These are phyloP conservation scores for Rosellinia necatrix DNA, from an alignment of 2,329 filamentous ascomycete genomes.

Conservation along the genomic window DNA sequence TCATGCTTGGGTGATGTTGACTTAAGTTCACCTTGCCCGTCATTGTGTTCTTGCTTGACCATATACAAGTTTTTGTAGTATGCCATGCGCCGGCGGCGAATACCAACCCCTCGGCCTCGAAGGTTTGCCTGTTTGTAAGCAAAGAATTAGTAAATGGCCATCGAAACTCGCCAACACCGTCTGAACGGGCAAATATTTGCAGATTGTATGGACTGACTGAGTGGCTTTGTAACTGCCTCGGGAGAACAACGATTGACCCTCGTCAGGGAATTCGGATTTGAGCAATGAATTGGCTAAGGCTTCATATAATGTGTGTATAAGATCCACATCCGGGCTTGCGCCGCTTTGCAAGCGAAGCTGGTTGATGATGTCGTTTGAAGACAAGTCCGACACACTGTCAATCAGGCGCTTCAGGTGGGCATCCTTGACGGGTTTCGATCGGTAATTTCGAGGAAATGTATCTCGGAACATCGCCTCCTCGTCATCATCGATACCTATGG, in stretches of 20 bases:
- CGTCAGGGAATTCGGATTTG: no score
- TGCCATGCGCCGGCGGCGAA: slow-evolving; percentile 36
- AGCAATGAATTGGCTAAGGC: neutral
- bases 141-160: neutral
- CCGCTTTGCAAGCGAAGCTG: slow-evolving; percentile 2
- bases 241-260: no score
- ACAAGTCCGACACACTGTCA: neutral
- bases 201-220: no score
- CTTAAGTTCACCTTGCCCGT: slow-evolving; percentile 36
- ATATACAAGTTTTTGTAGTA: slow-evolving; percentile 38
- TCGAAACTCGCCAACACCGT: no score
- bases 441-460: no score
- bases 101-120: slow-evolving; percentile 23
- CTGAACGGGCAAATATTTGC: no score
- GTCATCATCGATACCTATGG: neutral
- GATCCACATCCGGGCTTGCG: neutral
- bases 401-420: neutral
- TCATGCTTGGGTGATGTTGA: slow-evolving; percentile 35
- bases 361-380: slow-evolving; percentile 1
- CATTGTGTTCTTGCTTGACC: slow-evolving; percentile 41
- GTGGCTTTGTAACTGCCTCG: no score
- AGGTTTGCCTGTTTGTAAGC: slow-evolving; percentile 15
- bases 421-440: no score
- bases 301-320: slow-evolving; percentile 5
- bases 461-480: no score